Evolutionary conservation across 192 early-diverging fungal species (phyloP).

Genomic region (Entomortierella beljakovae): DNA sequence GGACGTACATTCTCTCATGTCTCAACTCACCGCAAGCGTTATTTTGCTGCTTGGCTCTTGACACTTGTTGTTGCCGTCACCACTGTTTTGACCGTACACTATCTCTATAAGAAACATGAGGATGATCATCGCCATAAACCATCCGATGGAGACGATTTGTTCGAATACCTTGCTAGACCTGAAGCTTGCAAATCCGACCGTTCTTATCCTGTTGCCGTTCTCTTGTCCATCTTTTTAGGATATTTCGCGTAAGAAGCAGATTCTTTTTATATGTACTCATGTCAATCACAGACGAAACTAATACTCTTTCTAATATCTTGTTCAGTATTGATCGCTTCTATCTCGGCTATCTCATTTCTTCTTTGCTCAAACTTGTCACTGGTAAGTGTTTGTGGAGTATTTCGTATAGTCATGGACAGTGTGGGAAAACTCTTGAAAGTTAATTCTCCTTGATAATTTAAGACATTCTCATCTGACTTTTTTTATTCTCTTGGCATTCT

Average conservation of each 20-base stretch:
- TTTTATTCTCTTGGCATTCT: neutral
- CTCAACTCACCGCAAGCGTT: slow-evolving; percentile 45
- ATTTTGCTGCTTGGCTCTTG: slow-evolving; percentile 42
- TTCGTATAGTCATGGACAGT: neutral
- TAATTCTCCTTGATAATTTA: neutral
- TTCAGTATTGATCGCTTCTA: slow-evolving; percentile 66
- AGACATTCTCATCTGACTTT: neutral
- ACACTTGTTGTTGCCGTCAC: slow-evolving; percentile 26
- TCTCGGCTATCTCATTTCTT: slow-evolving; percentile 59
- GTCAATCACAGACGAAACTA: too few species aligned
- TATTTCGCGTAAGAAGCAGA: slow-evolving; percentile 48
- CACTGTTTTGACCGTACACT: slow-evolving; percentile 32
- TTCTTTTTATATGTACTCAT: too few species aligned
- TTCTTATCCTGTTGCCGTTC: slow-evolving; percentile 58
- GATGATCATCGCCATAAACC: neutral
- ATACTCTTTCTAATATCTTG: slow-evolving; percentile 3
- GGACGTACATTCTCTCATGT: slow-evolving; percentile 42
- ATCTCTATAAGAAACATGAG: neutral
- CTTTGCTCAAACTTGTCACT: slow-evolving; percentile 59
- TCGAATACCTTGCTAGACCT: neutral
- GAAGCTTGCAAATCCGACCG: slow-evolving; percentile 58
- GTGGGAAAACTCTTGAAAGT: neutral
- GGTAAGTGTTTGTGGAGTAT: slow-evolving; percentile 4
- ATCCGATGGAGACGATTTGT: neutral
- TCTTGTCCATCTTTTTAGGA: slow-evolving; percentile 65